Percentiles rank a stretch among this genome's conserved stretches.
phyloP scores from a whole-genome alignment of 805 yeast genomes.

The Candida dendrica region DNA sequence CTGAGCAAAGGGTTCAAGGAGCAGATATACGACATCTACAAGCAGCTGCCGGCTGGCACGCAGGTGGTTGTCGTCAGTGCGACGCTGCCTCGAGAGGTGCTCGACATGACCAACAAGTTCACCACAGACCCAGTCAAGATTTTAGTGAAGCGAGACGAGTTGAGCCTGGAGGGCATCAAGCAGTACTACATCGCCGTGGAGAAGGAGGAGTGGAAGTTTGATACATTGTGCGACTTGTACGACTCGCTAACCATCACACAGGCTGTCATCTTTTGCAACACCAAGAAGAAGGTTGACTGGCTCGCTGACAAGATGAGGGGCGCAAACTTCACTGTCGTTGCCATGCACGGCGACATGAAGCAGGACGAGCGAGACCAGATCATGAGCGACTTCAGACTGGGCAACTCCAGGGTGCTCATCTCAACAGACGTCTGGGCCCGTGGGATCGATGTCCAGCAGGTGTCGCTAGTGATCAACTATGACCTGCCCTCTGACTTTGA shows the following conservation, averaged over 20 bases:
- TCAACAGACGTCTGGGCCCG: slow-evolving; percentile 97
- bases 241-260: slow-evolving; percentile 94
- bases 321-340: slow-evolving; percentile 83
- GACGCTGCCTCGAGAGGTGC: slow-evolving; percentile 84
- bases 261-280: slow-evolving; percentile 97
- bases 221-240: slow-evolving; percentile 88
- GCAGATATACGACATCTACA: slow-evolving; percentile 89
- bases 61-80: slow-evolving; percentile 96
- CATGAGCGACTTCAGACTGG: slow-evolving; percentile 93
- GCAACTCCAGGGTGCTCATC: slow-evolving; percentile 87
- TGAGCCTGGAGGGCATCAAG: slow-evolving; percentile 89
- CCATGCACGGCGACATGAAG: slow-evolving; percentile 96
- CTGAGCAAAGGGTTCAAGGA: slow-evolving; percentile 90
- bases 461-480: slow-evolving; percentile 89
- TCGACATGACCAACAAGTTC: slow-evolving; percentile 87
- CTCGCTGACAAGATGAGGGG: slow-evolving; percentile 71
- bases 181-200: slow-evolving; percentile 90
- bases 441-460: slow-evolving; percentile 98
- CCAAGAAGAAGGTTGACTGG: slow-evolving; percentile 92
- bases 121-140: slow-evolving; percentile 92
- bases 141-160: slow-evolving; percentile 88
- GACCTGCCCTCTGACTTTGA: slow-evolving; percentile 91
- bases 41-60: slow-evolving; percentile 70
- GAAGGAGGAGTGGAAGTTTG: slow-evolving; percentile 90
- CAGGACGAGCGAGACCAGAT: slow-evolving; percentile 92